phyloP scores from a whole-genome alignment of 345 rosid genomes.

The Eucalyptus leucophloia region DNA sequence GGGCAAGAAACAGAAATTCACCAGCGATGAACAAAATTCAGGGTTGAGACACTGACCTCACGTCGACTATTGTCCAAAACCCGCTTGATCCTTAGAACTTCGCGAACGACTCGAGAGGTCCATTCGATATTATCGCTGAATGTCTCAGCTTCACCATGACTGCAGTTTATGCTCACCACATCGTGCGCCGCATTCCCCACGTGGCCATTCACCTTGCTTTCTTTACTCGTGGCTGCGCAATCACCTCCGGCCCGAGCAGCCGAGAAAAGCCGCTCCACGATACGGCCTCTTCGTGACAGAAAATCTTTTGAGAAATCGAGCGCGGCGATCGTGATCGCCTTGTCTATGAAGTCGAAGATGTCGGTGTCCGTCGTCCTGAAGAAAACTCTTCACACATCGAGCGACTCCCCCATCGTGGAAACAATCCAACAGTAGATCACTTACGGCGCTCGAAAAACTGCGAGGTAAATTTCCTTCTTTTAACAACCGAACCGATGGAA shows the following conservation, averaged over 20 bases:
- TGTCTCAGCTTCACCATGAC: slow-evolving; percentile 63
- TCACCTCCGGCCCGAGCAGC: slow-evolving; percentile 7
- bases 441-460: neutral
- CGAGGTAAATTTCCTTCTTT: no score
- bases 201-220: slow-evolving; percentile 37
- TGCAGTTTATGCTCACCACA: slow-evolving; percentile 31
- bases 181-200: slow-evolving; percentile 12
- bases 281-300: slow-evolving; percentile 34
- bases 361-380: slow-evolving; percentile 53
- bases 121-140: slow-evolving; percentile 73
- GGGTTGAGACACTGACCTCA: neutral
- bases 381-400: slow-evolving; percentile 66
- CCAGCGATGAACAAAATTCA: neutral
- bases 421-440: neutral
- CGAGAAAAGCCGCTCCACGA: slow-evolving; percentile 60
- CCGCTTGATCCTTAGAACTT: slow-evolving; percentile 54
- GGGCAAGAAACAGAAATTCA: neutral
- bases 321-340: slow-evolving; percentile 69
- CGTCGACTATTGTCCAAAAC: neutral
- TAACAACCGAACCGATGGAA: neutral
- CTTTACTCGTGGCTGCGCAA: slow-evolving; percentile 28
- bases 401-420: neutral
- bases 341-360: slow-evolving; percentile 59
- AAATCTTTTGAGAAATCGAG: slow-evolving; percentile 58
- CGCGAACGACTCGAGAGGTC: slow-evolving; percentile 29